Percentiles rank a stretch among this genome's conserved stretches.
Conservation (phyloP, 768 basidiomycete species). For the Panus rudis region DNA sequence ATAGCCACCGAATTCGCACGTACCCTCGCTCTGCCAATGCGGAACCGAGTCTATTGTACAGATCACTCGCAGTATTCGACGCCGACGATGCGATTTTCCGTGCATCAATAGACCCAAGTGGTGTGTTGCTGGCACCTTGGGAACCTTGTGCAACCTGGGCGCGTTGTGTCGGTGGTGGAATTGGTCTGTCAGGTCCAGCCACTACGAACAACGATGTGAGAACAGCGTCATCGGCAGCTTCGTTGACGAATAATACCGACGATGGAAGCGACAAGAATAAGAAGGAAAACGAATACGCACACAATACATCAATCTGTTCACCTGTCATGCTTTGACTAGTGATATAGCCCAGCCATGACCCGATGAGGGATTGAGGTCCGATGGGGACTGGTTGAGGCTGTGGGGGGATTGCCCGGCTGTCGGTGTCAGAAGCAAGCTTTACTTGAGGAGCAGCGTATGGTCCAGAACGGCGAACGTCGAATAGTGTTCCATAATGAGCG, state of each 20-base stretch:
- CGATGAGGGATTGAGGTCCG: conserved; percentile 48
- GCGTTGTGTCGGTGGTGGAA: conserved; percentile 28
- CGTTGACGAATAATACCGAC: neutral
- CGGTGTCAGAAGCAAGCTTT: conserved; percentile 38
- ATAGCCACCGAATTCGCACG: conserved; percentile 9
- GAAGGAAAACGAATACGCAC: conserved; percentile 31
- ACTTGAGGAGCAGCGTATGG: conserved; percentile 43
- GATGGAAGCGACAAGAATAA: neutral
- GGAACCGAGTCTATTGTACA: conserved; percentile 29
- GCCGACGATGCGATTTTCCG: conserved; percentile 15
- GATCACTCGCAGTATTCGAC: conserved; percentile 17
- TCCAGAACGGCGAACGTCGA: conserved; percentile 42
- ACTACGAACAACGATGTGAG: conserved; percentile 32
- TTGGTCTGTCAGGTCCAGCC: conserved; percentile 58
- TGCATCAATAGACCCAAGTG: conserved; percentile 1
- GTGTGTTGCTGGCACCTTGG: neutral
- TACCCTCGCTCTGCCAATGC: conserved; percentile 63
- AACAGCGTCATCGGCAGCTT: neutral
- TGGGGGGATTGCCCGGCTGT: conserved; percentile 31
- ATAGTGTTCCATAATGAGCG: conserved; percentile 49
- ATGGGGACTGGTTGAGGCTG: conserved; percentile 58
- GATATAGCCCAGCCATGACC: conserved; percentile 42
- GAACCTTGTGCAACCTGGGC: neutral
- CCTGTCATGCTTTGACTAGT: conserved; percentile 40
- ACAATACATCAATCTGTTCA: conserved; percentile 49